phyloP scores from a whole-genome alignment of 2,329 filamentous ascomycete species.

The Zymoseptoria ardabiliae region DNA sequence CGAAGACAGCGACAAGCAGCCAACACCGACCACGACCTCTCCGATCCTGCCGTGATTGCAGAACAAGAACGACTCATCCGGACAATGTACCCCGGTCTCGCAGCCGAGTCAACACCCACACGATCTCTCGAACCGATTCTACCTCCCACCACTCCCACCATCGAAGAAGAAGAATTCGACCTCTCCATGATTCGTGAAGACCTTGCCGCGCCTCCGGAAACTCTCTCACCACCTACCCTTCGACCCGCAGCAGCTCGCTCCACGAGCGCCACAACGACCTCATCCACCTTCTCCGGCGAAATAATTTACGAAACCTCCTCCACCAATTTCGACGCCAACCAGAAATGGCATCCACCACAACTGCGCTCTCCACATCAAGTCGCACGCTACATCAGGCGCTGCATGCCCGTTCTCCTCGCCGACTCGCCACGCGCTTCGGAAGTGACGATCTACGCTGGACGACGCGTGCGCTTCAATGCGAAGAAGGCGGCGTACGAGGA shows the following conservation, averaged over 20 bases:
- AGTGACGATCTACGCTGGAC: slow-evolving; percentile 37
- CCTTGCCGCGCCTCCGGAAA: slow-evolving; percentile 4
- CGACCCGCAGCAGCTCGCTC: slow-evolving; percentile 20
- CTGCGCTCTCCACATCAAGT: slow-evolving; percentile 31
- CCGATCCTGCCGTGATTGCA: slow-evolving; percentile 35
- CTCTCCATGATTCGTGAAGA: slow-evolving; percentile 29
- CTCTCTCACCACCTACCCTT: background rate
- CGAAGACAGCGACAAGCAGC: slow-evolving; percentile 26
- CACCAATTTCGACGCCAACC: slow-evolving; percentile 25
- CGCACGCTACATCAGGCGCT: slow-evolving; percentile 41
- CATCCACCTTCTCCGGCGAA: slow-evolving; percentile 21
- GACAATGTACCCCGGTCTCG: slow-evolving; percentile 40
- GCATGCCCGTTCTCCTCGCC: slow-evolving; percentile 39
- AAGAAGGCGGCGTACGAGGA: slow-evolving; percentile 36
- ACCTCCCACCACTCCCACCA: slow-evolving; percentile 11
- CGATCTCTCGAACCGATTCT: background rate
- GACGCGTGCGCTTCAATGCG: slow-evolving; percentile 39
- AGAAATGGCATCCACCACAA: slow-evolving; percentile 32
- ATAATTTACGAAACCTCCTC: slow-evolving; percentile 28
- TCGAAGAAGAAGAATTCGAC: slow-evolving; percentile 32
- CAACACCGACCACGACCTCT: slow-evolving; percentile 27
- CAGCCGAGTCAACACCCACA: slow-evolving; percentile 12
- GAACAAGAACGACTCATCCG: slow-evolving; percentile 44
- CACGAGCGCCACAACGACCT: slow-evolving; percentile 21
- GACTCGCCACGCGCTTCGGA: slow-evolving; percentile 40